Conservation (phyloP, 441 rosid genomes). For the Arabidopsis lyrata region DNA sequence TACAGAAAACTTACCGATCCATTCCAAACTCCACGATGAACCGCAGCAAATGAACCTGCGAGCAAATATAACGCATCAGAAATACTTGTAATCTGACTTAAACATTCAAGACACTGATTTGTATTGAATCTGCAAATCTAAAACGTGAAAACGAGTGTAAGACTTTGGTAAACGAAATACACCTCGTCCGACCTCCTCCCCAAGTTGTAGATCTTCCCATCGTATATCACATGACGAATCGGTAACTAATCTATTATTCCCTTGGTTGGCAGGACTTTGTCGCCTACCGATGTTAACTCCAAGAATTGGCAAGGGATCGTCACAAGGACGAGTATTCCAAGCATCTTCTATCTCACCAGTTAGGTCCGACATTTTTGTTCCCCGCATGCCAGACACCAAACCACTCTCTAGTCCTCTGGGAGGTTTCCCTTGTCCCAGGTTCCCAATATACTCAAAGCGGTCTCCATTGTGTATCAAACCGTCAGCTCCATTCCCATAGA, state of each 20-base stretch:
- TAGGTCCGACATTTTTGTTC: slow-evolving; percentile 45
- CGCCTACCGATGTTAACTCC: slow-evolving; percentile 52
- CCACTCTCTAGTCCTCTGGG: slow-evolving; percentile 40
- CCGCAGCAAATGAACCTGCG: slow-evolving; percentile 79
- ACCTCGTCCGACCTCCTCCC: slow-evolving; percentile 91
- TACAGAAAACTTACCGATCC: slow-evolving; percentile 65
- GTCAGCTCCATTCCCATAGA: slow-evolving; percentile 38
- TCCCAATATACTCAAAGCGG: slow-evolving; percentile 38
- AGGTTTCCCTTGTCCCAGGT: slow-evolving; percentile 44
- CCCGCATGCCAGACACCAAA: slow-evolving; percentile 47
- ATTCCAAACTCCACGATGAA: slow-evolving; percentile 81
- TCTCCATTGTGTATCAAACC: slow-evolving; percentile 42
- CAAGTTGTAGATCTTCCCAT: slow-evolving; percentile 76
- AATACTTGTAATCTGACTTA: neutral
- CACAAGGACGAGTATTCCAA: slow-evolving; percentile 45
- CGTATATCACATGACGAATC: slow-evolving; percentile 61
- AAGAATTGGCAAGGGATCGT: slow-evolving; percentile 47
- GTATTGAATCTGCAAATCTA: neutral
- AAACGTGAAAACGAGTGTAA: slow-evolving; percentile 19
- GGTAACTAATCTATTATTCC: slow-evolving; percentile 49
- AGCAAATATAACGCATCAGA: neutral
- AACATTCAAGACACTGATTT: neutral
- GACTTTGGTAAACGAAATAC: slow-evolving; percentile 30
- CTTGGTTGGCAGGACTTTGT: slow-evolving; percentile 56
- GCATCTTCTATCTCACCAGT: slow-evolving; percentile 53